Conservation (phyloP, 495 filamentous ascomycete genomes). For the Penicillium simplicissimum region DNA sequence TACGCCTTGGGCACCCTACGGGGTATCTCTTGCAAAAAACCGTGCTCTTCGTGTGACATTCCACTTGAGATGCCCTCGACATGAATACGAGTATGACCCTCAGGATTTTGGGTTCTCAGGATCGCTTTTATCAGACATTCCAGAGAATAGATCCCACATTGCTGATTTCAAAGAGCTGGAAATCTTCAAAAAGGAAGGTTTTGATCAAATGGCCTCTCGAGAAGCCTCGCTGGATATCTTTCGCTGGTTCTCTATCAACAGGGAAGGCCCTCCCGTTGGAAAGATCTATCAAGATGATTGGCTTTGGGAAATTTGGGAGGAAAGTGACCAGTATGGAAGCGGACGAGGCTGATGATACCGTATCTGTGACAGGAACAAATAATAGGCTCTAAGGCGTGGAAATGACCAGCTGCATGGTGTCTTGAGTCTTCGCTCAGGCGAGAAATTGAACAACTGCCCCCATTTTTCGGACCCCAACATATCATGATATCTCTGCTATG, state of each 20-base stretch:
- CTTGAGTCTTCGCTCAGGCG: no score
- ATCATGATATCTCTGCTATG: no score
- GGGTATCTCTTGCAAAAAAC: not conserved
- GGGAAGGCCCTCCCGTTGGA: constrained; percentile 17
- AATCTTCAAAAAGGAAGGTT: constrained; percentile 1
- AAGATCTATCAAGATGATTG: constrained; percentile 20
- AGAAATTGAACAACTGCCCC: no score
- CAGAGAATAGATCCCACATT: not conserved
- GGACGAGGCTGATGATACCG: no score
- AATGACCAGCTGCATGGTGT: no score
- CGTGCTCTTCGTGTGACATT: constrained; percentile 3
- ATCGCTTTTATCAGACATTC: not conserved
- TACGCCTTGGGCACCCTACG: constrained; percentile 12
- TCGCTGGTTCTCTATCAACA: constrained; percentile 16
- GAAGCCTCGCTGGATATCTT: constrained; percentile 20
- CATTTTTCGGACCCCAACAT: no score
- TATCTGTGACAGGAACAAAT: no score
- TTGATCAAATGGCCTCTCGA: constrained; percentile 13
- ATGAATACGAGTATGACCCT: constrained; percentile 6
- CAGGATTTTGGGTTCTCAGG: not conserved
- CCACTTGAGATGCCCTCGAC: constrained; percentile 7
- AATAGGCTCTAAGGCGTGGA: no score
- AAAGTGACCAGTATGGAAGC: no score
- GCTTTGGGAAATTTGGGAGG: constrained; percentile 13
- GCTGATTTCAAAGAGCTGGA: not conserved